Conservation (phyloP, 176 grass and related monocot species). For the Carex littledalei region DNA sequence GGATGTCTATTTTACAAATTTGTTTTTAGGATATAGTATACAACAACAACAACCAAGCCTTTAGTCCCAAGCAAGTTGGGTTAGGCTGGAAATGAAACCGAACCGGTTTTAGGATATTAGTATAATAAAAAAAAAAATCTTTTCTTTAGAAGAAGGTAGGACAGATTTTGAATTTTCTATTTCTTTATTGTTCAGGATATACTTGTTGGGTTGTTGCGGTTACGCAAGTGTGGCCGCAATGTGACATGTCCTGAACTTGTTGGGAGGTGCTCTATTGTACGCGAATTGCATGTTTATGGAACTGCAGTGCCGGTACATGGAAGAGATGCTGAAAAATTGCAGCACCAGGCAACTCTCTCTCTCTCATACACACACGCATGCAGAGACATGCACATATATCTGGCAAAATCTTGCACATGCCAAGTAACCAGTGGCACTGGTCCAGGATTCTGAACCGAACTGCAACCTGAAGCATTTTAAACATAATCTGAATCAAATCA, state of each 20-base stretch:
- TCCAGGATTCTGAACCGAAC: not conserved
- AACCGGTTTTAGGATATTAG: too few species aligned
- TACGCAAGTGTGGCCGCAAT: conserved; percentile 82
- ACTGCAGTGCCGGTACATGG: conserved; percentile 97
- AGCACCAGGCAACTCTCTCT: conserved; percentile 65
- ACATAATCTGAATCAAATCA: not conserved
- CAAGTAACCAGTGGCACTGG: not conserved
- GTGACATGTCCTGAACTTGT: conserved; percentile 83
- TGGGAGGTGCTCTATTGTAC: conserved; percentile 91
- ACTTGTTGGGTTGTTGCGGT: conserved; percentile 67
- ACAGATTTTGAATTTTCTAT: conserved; percentile 9
- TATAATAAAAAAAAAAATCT: too few species aligned
- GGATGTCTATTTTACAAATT: not conserved
- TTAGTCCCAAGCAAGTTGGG: too few species aligned
- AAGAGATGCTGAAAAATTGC: conserved; percentile 74
- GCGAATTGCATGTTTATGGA: conserved; percentile 97
- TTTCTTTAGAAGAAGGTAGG: not conserved
- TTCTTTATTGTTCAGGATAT: conserved; percentile 64
- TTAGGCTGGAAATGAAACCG: too few species aligned
- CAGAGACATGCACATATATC: not conserved
- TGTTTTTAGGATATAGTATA: not conserved
- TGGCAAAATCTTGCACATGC: not conserved
- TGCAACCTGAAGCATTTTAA: not conserved
- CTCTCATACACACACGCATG: not conserved
- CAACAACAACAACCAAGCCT: too few species aligned